A percentile compares a stretch with the other conserved stretches of the same genome.
These are phyloP conservation scores for Tetradesmus lagerheimii DNA, from an alignment of 139 green algal species.

Conservation along the genomic window DNA sequence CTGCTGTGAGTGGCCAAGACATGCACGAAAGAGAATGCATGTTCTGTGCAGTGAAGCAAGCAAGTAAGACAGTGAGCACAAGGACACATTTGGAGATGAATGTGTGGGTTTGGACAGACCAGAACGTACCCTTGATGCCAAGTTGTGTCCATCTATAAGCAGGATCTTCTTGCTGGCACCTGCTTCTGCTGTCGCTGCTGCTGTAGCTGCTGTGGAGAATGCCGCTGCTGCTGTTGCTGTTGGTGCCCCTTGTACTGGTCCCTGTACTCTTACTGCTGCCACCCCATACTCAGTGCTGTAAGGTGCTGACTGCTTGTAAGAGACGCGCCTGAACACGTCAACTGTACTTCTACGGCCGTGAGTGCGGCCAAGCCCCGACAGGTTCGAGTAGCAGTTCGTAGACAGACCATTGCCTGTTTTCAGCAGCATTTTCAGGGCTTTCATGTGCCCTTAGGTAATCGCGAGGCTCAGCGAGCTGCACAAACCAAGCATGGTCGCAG, in stretches of 20 bases:
- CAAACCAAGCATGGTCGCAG: neutral
- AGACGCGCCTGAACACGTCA: neutral
- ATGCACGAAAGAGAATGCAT: no score
- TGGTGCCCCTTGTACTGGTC: neutral
- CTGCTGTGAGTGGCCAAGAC: no score
- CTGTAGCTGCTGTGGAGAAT: neutral
- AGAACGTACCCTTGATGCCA: neutral
- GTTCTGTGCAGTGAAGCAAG: no score
- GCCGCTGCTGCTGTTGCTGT: neutral
- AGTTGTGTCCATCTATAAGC: constrained; percentile 36
- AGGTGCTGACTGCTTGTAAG: neutral
- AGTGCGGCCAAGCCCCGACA: neutral
- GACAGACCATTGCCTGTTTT: neutral
- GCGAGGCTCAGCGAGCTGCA: neutral
- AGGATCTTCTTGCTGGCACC: constrained; percentile 2
- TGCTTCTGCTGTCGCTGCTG: neutral
- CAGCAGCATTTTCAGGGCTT: neutral
- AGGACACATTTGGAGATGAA: no score
- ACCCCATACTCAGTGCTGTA: neutral
- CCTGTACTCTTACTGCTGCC: neutral
- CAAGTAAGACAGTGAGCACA: no score
- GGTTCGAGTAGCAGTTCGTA: neutral
- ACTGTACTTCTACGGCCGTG: neutral
- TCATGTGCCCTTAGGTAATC: neutral
- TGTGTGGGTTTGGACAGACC: no score